Base-by-base conservation (phyloP, 768 basidiomycete genomes). In the Russula lepida region DNA sequence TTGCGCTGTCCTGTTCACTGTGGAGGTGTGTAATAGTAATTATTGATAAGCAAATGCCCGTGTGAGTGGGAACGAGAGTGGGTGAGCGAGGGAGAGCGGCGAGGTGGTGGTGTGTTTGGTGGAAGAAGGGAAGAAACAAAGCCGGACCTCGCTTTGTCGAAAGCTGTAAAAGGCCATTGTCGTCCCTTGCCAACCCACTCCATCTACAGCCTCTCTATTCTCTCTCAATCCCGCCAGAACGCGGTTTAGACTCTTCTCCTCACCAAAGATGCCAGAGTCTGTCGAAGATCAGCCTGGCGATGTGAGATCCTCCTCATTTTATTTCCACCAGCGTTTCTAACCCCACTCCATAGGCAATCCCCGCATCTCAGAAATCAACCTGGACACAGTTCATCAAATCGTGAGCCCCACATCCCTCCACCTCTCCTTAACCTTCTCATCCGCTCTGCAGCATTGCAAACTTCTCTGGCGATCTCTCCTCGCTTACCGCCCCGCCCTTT, bases 311-410 rank as follows among this genome's bases (percentile, higher is more conserved):
- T 27, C 32, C 2, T 37, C 54, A 0, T 21, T 19, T 23, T 30
- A 12, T 41, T 17, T 2, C 3, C n/a, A 21, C 41, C 37, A 17
- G n/a, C 25, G 19, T 57, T 17, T 23, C 56, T 47, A 25, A 44
- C 54, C 6, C n/a, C 6, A 2, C n/a, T 25, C 19, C 19, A 1
- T 59, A 79, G 78, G 89, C 85, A 64, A 90, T 95, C 53, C 92
- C 92, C 43, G 81, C 81, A 63, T 79, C 87, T 51, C 93, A 95
- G 74, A 84, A 91, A 68, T 76, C 86, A 69, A 89, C 86, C 74
- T 97, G 94, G 94, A 80, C 87, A 0, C 84, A 85, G 2, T 95
- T 97, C 74, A 77, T 97, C 70, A 97, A 95, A 80, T 84, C 88
- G 91, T 92, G 21, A 68, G 55, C 79, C 49, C 37, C 56, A 3